Evolutionary conservation across 768 basidiomycete genomes (phyloP).

Genomic region (Tremella mesenterica): DNA sequence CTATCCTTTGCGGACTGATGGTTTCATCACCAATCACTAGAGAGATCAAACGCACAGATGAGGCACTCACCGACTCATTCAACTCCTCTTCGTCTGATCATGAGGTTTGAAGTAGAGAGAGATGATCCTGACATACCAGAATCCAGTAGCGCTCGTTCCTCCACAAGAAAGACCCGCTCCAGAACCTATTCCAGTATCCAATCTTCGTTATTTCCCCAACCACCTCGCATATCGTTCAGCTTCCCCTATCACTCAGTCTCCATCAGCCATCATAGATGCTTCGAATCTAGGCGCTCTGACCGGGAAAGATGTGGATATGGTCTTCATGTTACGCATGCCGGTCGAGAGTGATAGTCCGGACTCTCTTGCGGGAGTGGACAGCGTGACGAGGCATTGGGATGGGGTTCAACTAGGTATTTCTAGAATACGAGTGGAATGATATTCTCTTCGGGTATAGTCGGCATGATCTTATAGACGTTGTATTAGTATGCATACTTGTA

Average conservation of each 20-base stretch:
- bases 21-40: too few relatives aligned
- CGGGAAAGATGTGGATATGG: slow-evolving; percentile 20
- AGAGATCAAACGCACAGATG: too few relatives aligned
- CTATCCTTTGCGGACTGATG: too few relatives aligned
- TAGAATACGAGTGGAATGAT: slow-evolving; percentile 5
- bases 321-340: slow-evolving; percentile 32
- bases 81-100: too few relatives aligned
- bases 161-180: background rate
- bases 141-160: slow-evolving; percentile 29
- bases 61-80: too few relatives aligned
- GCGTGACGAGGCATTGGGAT: slow-evolving; percentile 20
- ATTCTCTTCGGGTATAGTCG: background rate
- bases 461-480: background rate
- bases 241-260: slow-evolving; percentile 16
- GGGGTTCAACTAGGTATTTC: slow-evolving; percentile 29
- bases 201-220: slow-evolving; percentile 29
- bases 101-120: too few relatives aligned
- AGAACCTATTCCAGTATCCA: slow-evolving; percentile 18
- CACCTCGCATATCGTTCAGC: slow-evolving; percentile 32
- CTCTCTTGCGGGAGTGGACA: background rate
- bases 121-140: slow-evolving; percentile 2
- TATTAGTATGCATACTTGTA: too few relatives aligned
- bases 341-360: background rate
- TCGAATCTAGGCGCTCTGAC: slow-evolving; percentile 13
- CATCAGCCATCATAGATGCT: slow-evolving; percentile 7